Evolutionary conservation across 1,284 basidiomycete genomes (phyloP), one percentile per base, ranked within the genome.

Genomic region (Naganishia sp.): DNA sequence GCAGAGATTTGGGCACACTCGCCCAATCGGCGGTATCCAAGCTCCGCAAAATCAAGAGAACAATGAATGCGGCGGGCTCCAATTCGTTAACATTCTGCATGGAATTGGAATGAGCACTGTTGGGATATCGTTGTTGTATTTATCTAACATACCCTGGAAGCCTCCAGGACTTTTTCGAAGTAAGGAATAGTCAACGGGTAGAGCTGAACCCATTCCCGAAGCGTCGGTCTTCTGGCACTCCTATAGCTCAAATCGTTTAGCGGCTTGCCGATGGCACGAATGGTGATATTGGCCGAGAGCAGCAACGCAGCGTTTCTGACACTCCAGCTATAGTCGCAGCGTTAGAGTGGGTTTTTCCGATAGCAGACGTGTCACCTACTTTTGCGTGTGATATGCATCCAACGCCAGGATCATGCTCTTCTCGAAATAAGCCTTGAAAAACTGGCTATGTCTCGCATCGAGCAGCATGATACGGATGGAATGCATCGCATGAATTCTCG

Each of bases 401-500:
- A 80, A 66, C 9, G 79, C 74, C 16, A 73, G 71, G 48, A 78
- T 72, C 7, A 78, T 72, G 0, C 74, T 73, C 21, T 68, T 65
- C 64, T 80, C 78, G 55, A 78, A 76, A 66, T 76, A 78, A 31
- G 57, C 36, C 28, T 70, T 68, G 11, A 79, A 70, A 31, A 73
- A 67, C 44, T 71, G 72, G 2, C 73, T 70, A 63, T 79, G 78
- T 54, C 72, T 72, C 0, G 75, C 72, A 66, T 80, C 79, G 1
- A 79, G 73, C 33, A 80, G 67, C 15, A 79, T 73, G n/a, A 78
- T 75, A 65, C 78, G 76, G 44, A 80, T 68, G 13, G 75, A 75
- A 59, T 80, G 79, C 74, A 80, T 75, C 5, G 77, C 76, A 65
- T 80, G 79, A 0, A 79, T 75, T 57, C 77, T 77, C 33, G 77